Conservation (phyloP, 768 basidiomycete species). For the Hypsizygus marmoreus region DNA sequence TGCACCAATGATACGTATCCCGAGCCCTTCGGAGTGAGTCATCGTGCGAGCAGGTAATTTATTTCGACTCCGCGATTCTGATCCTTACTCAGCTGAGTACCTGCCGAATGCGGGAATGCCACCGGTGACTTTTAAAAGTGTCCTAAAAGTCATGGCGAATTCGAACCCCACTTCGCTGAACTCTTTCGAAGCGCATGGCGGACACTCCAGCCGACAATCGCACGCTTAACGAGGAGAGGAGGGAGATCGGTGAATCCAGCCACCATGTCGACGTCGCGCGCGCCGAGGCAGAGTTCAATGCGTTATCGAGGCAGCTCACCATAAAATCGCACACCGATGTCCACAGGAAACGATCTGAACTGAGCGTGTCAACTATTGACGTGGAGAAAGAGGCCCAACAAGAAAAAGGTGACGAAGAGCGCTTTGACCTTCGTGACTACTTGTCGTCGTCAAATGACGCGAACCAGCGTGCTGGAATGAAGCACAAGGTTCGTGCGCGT, state of each 20-base stretch:
- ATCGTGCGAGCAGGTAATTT: too few relatives aligned
- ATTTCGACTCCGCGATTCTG: too few relatives aligned
- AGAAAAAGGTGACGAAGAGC: slow-evolving; percentile 30
- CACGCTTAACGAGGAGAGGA: slow-evolving; percentile 29
- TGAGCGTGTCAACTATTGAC: slow-evolving; percentile 31
- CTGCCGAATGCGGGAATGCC: background rate
- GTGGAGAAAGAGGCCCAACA: slow-evolving; percentile 48
- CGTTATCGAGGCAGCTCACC: slow-evolving; percentile 49
- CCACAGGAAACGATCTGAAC: slow-evolving; percentile 20
- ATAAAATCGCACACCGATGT: slow-evolving; percentile 26
- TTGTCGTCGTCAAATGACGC: slow-evolving; percentile 68
- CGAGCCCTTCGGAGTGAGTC: too few relatives aligned
- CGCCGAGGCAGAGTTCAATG: slow-evolving; percentile 57
- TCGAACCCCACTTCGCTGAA: too few relatives aligned
- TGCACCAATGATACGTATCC: too few relatives aligned
- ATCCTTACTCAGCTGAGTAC: too few relatives aligned
- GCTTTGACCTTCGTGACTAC: slow-evolving; percentile 70
- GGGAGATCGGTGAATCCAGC: slow-evolving; percentile 8
- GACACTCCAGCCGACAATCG: slow-evolving; percentile 30
- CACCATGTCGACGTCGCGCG: slow-evolving; percentile 49
- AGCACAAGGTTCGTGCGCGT: slow-evolving; percentile 60
- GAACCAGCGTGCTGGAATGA: slow-evolving; percentile 63
- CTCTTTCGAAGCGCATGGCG: slow-evolving; percentile 21
- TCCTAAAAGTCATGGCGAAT: too few relatives aligned
- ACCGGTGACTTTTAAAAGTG: background rate